phyloP scores from a whole-genome alignment of 768 basidiomycete genomes.

The Rubroboletus pulcherrimus region DNA sequence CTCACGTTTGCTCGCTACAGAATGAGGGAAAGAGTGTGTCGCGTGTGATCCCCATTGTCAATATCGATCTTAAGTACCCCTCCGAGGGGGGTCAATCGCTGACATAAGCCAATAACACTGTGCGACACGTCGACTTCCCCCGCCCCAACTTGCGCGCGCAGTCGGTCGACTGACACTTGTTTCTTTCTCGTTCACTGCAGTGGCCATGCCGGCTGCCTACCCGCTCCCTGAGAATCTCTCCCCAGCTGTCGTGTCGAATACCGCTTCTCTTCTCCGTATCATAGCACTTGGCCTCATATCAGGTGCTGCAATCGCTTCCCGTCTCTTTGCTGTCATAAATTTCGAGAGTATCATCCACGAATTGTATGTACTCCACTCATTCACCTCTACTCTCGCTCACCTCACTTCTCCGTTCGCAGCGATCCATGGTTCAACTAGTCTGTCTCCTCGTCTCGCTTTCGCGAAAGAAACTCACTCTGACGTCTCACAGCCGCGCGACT shows the following conservation, averaged over 20 bases:
- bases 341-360: conserved; percentile 99
- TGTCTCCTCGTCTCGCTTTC: conserved; percentile 31
- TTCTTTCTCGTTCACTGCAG: conserved; percentile 4
- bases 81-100: conserved; percentile 6
- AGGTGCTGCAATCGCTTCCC: conserved; percentile 90
- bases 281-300: conserved; percentile 89
- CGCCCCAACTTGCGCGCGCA: background rate
- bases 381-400: background rate
- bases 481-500: conserved; percentile 74
- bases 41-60: no score
- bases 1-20: background rate
- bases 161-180: background rate
- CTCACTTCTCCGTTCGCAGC: conserved; percentile 37
- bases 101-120: conserved; percentile 5
- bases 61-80: background rate
- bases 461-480: background rate
- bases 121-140: conserved; percentile 21
- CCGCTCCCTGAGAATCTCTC: conserved; percentile 69
- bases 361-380: conserved; percentile 60
- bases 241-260: conserved; percentile 73
- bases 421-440: conserved; percentile 99
- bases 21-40: background rate
- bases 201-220: conserved; percentile 72
- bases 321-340: conserved; percentile 95
- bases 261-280: conserved; percentile 87